Evolutionary conservation across 345 rosid species (phyloP).

Genomic region (Arabidopsis suecica): DNA sequence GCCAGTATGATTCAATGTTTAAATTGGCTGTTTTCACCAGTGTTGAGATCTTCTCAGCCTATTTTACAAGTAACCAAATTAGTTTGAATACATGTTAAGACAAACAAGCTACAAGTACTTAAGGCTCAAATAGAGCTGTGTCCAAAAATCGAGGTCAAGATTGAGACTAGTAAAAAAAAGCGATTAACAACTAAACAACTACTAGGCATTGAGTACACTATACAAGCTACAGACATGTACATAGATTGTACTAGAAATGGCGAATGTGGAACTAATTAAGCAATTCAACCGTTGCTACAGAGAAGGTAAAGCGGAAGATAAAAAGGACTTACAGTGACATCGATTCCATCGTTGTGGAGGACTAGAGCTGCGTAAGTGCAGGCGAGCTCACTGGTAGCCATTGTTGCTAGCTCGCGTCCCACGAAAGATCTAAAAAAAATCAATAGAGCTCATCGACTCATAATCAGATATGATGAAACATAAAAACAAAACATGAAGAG

Average conservation of each 20-base stretch:
- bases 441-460: background rate
- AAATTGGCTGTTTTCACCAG: slow-evolving; percentile 53
- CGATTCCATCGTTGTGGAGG: slow-evolving; percentile 67
- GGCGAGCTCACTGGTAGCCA: slow-evolving; percentile 62
- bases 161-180: background rate
- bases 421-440: background rate
- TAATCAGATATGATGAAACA: background rate
- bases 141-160: background rate
- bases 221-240: background rate
- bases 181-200: background rate
- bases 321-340: slow-evolving; percentile 54
- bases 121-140: background rate
- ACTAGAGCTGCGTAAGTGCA: slow-evolving; percentile 67
- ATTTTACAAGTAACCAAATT: background rate
- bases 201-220: background rate
- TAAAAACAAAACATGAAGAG: background rate
- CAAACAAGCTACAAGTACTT: background rate
- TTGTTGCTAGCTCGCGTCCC: slow-evolving; percentile 12
- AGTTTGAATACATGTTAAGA: background rate
- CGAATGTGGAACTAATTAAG: background rate
- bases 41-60: slow-evolving; percentile 68
- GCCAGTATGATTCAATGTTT: slow-evolving; percentile 27
- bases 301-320: background rate
- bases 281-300: background rate
- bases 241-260: background rate